Conservation (phyloP, 2,329 filamentous ascomycete species). For the Westerdykella aurantiaca region DNA sequence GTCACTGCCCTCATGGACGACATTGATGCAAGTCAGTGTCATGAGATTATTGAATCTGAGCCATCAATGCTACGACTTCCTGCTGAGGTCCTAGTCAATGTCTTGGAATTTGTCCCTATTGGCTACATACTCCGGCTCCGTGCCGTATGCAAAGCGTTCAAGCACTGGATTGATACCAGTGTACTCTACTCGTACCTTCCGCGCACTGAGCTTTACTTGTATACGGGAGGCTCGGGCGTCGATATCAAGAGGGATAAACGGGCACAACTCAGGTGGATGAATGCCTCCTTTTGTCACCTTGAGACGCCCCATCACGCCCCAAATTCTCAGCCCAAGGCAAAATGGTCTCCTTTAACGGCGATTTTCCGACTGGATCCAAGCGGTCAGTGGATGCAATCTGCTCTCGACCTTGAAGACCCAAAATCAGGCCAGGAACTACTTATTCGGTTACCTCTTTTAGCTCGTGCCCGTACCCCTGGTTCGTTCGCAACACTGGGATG, state of each 20-base stretch:
- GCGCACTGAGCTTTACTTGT: conserved; percentile 19
- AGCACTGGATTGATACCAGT: conserved; percentile 27
- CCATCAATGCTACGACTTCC: conserved; percentile 18
- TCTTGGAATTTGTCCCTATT: conserved; percentile 24
- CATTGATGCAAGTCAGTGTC: conserved; percentile 26
- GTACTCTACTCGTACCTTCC: conserved; percentile 20
- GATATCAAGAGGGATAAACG: background rate
- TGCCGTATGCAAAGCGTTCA: conserved; percentile 25
- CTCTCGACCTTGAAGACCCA: too few species aligned
- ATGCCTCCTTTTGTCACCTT: background rate
- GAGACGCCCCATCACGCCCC: too few species aligned
- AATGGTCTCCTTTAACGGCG: conserved; percentile 17
- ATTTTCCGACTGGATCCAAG: conserved; percentile 16
- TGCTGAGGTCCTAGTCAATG: conserved; percentile 24
- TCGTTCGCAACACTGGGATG: conserved; percentile 11
- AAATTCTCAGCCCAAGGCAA: background rate
- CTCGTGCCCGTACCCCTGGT: too few species aligned
- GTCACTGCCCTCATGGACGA: conserved; percentile 21
- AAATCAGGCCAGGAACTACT: background rate
- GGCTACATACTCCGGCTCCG: conserved; percentile 25
- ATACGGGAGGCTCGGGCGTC: background rate
- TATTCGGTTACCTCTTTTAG: background rate
- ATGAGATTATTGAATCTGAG: background rate
- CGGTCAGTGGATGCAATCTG: too few species aligned
- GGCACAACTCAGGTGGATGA: background rate